A percentile compares a stretch with the other conserved stretches of the same genome.
These are phyloP conservation scores for Chrysanthemum makinoi DNA, from an alignment of 129 eudicot genomes.

Conservation along the genomic window DNA sequence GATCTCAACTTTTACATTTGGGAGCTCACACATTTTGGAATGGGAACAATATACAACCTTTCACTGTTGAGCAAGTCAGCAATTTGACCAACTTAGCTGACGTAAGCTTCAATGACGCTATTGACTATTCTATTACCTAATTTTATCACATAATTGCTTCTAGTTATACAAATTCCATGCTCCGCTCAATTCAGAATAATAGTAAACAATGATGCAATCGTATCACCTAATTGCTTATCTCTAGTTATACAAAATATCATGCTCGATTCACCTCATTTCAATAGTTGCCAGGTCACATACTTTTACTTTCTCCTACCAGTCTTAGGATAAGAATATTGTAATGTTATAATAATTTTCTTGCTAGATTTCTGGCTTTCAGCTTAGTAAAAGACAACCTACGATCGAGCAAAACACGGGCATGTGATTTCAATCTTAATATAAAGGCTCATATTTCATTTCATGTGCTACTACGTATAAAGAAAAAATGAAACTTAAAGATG, in stretches of 20 bases:
- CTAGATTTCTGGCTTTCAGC: conserved; percentile 2
- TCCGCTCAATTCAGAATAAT: neutral
- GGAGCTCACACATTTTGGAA: neutral
- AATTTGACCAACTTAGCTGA: conserved; percentile 11
- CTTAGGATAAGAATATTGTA: neutral
- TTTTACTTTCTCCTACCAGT: neutral
- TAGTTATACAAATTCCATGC: neutral
- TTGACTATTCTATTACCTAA: conserved; percentile 3
- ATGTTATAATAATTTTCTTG: neutral
- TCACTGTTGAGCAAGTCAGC: conserved; percentile 1
- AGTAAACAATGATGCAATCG: neutral
- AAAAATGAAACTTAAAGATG: neutral
- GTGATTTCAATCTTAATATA: conserved; percentile 16
- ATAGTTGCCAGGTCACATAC: neutral
- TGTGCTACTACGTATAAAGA: neutral
- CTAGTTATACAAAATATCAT: neutral
- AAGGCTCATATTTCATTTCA: conserved; percentile 7
- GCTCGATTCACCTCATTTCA: neutral
- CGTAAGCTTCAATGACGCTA: neutral
- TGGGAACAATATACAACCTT: neutral
- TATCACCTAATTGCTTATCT: neutral
- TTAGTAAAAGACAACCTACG: neutral
- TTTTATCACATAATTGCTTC: neutral
- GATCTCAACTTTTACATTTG: conserved; percentile 14
- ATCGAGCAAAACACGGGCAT: conserved; percentile 2